Base-by-base conservation (phyloP, 345 rosid genomes). In the Dipteronia dyeriana region DNA sequence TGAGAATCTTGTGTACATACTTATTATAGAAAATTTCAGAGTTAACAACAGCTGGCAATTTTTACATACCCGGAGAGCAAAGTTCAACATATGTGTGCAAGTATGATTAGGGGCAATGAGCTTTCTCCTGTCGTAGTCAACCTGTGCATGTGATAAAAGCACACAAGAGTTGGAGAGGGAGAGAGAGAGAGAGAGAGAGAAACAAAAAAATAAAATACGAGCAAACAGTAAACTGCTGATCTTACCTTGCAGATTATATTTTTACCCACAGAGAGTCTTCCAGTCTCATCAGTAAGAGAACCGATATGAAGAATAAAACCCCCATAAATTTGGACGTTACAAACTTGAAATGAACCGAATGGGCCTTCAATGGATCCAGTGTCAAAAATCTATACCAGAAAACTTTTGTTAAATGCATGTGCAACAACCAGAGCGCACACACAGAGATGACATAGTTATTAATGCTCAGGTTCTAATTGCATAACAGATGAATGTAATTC, bases 41-140 rank as follows among this genome's bases (percentile, higher is more conserved):
- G 64, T 25, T 22, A 71, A 26, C 20, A 13, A 51, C 11, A 7
- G 43, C 17, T 54, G 31, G 41, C 57, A 47, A 11, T 2, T 13
- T 5, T 31, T 73, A 69, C 80, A 70, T 89, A 92, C 98, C 94
- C 91, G 87, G 31, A 96, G 92, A 81, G 99, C 98, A 74, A 87
- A 96, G 84, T 96, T 96, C 88, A 96, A 77, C 99, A 94, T 96
- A 79, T 96, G 98, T 1, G 98, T 94, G 76, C 97, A 96, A 47
- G 98, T 96, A 83, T 96, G 99, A 78, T 94, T 94, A 17, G 99
- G 98, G 57, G 99, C 98, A 45, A 96, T 90, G 75, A 90, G 94
- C 53, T 80, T 89, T 78, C 98, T 97, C 79, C 99, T 88, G 20
- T 87, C 89, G 79, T 94, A 96, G 80, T 96, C 98, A 86, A 96